Evolutionary conservation across 192 early-diverging fungal species (phyloP), one percentile per base, ranked within the genome.

Genomic region (Pilaira anomala): DNA sequence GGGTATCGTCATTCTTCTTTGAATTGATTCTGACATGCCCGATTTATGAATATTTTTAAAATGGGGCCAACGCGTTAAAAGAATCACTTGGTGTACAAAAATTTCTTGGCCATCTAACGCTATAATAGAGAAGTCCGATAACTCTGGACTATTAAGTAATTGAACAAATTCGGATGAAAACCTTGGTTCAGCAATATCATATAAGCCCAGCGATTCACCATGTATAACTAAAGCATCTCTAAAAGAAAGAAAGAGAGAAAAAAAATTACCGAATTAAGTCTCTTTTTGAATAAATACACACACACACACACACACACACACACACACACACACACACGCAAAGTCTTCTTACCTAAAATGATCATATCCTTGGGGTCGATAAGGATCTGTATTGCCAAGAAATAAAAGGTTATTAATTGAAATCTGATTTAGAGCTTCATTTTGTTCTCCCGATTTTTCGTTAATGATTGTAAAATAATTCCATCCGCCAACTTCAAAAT

Each of bases 61-160:
- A 58, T 84, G 78, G 8, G 83, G 78, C 85, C 85, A 87, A n/a
- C 85, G 79, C 11, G 79, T 62, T 16, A 76, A 68, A 0, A 87
- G 61, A 12, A 87, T 71, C 49, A 85, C 77, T 26, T 78, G 71
- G 33, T 87, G 85, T 2, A 76, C 85, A 14, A 72, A 79, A 39
- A 87, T 83, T 44, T 74, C 69, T 41, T 62, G 73, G 1, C 62
- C 46, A 36, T 62, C 73, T 8, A 78, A 41, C 0, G 78, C 61
- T 13, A 68, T 60, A 25, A 87, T 79, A 1, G 60, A 65, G 65
- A 87, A 87, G 66, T 87, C 85, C 0, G 81, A 75, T 41, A 85
- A 72, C 54, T 87, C 81, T 21, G 72, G 72, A 12, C 72, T 72
- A 41, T 80, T 66, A 30, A 85, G 65, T 63, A 87, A 65, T 22